Conservation (phyloP, 2,329 filamentous ascomycete species). For the Hypoxylon sp. region DNA sequence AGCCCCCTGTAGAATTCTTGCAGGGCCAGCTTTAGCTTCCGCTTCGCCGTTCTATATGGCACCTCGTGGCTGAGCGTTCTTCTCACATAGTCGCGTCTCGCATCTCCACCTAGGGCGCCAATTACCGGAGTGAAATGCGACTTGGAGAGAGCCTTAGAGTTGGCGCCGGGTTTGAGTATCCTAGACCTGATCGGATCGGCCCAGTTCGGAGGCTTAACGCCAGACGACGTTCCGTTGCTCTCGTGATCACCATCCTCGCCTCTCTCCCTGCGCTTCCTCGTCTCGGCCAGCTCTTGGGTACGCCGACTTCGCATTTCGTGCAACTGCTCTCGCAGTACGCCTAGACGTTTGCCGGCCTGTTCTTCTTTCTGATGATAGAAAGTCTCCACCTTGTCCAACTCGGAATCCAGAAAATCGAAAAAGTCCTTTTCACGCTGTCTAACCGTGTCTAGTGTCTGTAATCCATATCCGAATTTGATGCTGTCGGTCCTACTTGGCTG, state of each 20-base stretch:
- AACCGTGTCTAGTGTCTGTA: slow-evolving; percentile 59
- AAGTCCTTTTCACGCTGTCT: slow-evolving; percentile 83
- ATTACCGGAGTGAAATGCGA: slow-evolving; percentile 62
- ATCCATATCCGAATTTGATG: slow-evolving; percentile 52
- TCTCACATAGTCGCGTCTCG: slow-evolving; percentile 60
- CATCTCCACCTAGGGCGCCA: slow-evolving; percentile 43
- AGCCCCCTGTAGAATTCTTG: slow-evolving; percentile 93
- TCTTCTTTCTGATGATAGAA: slow-evolving; percentile 92
- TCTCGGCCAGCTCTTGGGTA: slow-evolving; percentile 70
- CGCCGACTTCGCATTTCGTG: slow-evolving; percentile 92
- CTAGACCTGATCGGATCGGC: slow-evolving; percentile 62
- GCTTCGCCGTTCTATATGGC: slow-evolving; percentile 85
- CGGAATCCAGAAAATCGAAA: slow-evolving; percentile 80
- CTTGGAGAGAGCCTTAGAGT: slow-evolving; percentile 64
- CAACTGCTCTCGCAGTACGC: slow-evolving; percentile 79
- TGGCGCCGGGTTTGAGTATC: slow-evolving; percentile 64
- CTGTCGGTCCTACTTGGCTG: slow-evolving; percentile 47
- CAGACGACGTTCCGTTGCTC: slow-evolving; percentile 32
- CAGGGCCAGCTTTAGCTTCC: slow-evolving; percentile 88
- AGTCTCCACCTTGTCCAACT: slow-evolving; percentile 88
- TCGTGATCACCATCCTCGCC: slow-evolving; percentile 38
- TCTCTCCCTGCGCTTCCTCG: slow-evolving; percentile 48
- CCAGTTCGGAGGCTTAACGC: slow-evolving; percentile 49
- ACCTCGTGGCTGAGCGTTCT: slow-evolving; percentile 66
- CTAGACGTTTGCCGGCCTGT: slow-evolving; percentile 77